Base-by-base conservation (phyloP, 2,329 filamentous ascomycete genomes). In the Xylariales sp. region DNA sequence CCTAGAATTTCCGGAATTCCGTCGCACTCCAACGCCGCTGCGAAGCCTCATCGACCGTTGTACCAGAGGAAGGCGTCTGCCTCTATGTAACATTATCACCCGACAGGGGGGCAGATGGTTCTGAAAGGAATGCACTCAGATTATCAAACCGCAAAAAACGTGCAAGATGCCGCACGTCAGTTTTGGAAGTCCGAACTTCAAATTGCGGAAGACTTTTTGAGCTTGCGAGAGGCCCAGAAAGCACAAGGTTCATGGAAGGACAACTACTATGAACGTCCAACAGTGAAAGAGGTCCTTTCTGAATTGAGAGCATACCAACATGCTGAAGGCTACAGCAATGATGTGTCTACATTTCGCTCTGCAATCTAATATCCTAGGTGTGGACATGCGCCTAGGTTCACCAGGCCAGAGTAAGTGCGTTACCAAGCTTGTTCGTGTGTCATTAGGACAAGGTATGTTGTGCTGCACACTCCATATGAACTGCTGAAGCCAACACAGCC, bases 1-100 rank as follows among this genome's bases (percentile, higher is more conserved):
- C 13, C 58, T 75, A 11, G 73, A 77, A 52, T 81, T 81, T 39
- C 77, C 77, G 0, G 57, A 61, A 7, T 80, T 72, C 51, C 49
- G 50, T 12, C 57, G 55, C 20, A 76, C 74, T 5, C 75, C 74
- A 2, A 50, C 47, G 13, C 56, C 54, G 20, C 57, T 79, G 36
- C 61, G 67, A 20, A 48, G 48, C 6, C 62, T 78, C 30, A 73
- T 79, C 38, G 65, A 74, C 43, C 57, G 60, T 16, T 79, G 74
- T 47, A 78, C 75, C 1, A 54, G 60, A 13, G 74, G 74, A 14
- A 62, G 68, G 36, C 62, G 68, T 31, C 48, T 55, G 2, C 65
- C 63, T 6, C 57, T 78, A 37, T 69, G 66, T 47, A 63, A 53
- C 29, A 45, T 63, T 34, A 61, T 78, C 23, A 59, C 66, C 18